Evolutionary conservation across 306 rosid species (phyloP).

Genomic region (Ceratonia siliqua): DNA sequence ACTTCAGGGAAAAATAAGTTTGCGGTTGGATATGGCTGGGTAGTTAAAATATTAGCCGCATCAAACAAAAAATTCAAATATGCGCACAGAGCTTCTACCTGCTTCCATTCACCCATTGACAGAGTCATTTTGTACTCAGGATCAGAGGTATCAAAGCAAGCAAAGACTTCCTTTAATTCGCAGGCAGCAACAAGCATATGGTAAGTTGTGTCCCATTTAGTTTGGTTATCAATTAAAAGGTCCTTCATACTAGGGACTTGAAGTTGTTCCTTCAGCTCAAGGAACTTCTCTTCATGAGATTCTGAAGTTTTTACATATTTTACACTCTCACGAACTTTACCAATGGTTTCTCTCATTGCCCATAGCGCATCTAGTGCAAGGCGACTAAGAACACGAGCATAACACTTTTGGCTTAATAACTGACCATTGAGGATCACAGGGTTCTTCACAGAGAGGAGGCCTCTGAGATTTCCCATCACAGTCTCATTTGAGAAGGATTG

Average conservation of each 20-base stretch:
- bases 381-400: slow-evolving; percentile 75
- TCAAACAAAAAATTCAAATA: slow-evolving; percentile 70
- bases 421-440: slow-evolving; percentile 77
- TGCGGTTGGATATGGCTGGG: slow-evolving; percentile 63
- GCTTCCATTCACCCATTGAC: slow-evolving; percentile 76
- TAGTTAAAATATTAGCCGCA: slow-evolving; percentile 62
- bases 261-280: slow-evolving; percentile 76
- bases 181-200: slow-evolving; percentile 82
- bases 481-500: slow-evolving; percentile 64
- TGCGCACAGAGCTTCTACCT: slow-evolving; percentile 63
- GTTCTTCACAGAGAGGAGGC: slow-evolving; percentile 68
- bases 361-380: slow-evolving; percentile 62
- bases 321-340: slow-evolving; percentile 75
- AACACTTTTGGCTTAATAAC: slow-evolving; percentile 72
- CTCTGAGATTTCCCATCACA: slow-evolving; percentile 59
- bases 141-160: slow-evolving; percentile 67
- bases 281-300: slow-evolving; percentile 59
- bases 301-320: slow-evolving; percentile 78
- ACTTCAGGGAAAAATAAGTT: slow-evolving; percentile 68
- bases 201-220: slow-evolving; percentile 86
- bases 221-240: slow-evolving; percentile 62
- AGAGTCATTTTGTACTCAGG: slow-evolving; percentile 52
- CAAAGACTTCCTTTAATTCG: slow-evolving; percentile 81
- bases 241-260: slow-evolving; percentile 66
- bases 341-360: slow-evolving; percentile 50